Evolutionary conservation across 305 asterid genomes (phyloP), one percentile per base, ranked within the genome.

Genomic region (Plantago coronopus): DNA sequence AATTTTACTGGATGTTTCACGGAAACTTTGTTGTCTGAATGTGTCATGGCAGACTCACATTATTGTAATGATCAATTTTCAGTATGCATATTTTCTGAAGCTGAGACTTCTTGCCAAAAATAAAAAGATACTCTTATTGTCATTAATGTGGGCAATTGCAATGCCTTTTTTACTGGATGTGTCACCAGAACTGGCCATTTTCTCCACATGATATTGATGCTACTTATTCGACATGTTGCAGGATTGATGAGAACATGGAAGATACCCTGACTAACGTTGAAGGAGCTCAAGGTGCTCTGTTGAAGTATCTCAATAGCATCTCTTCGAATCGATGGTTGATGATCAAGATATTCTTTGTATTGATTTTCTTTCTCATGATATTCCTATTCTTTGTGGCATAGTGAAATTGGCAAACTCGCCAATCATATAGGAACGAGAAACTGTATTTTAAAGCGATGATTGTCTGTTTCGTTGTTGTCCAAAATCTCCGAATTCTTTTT

Each of bases 161-260:
- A 34, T 7, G 40, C 40, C 7, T 34, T 43, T 40, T 49, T 14
- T 11, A n/a, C 48, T 61, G 14, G 16, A 47, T 47, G 22, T 46
- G 18, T 48, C 47, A 27, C 40, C 25, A 13, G 7, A 31, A 61
- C 16, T 47, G n/a, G n/a, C n/a, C n/a, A n/a, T n/a, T 34, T 34
- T 34, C 40, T 9, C 40, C 40, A 34, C 9, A 9, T 8, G 40
- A 34, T 7, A 12, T 16, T 31, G 17, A 1, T 5, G 63, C 51
- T 48, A 6, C 29, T 34, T 59, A 53, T 58, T 14, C 62, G 9
- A 20, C 2, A 34, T 71, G 54, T 49, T 57, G 65, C 74, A 91
- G 98, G 85, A 91, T 91, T 65, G 98, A 91, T 53, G 97, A 91
- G 73, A 85, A 91, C 81, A 89, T 91, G 95, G 97, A 86, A 0